These are phyloP conservation scores for Lachancea fermentati DNA, from an alignment of 805 yeast species.

Conservation along the genomic window DNA sequence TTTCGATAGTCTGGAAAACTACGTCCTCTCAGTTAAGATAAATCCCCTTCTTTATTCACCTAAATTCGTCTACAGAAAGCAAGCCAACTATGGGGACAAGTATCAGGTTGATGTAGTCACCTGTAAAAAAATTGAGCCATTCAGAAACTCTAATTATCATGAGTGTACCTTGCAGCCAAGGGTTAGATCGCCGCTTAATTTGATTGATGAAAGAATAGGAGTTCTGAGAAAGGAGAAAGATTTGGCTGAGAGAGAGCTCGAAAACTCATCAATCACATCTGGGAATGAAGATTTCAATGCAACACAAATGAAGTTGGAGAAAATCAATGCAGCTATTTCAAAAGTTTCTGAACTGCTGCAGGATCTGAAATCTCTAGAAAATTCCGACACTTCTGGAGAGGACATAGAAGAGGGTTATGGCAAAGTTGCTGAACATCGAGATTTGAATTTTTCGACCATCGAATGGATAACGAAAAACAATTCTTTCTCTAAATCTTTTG, in stretches of 20 bases:
- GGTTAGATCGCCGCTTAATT: conserved; percentile 17
- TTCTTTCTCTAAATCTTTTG: conserved; percentile 19
- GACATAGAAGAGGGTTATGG: conserved; percentile 3
- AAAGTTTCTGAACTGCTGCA: conserved; percentile 17
- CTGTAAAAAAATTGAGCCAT: conserved; percentile 36
- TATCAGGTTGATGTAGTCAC: conserved; percentile 37
- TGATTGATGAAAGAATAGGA: conserved; percentile 19
- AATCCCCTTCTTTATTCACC: conserved; percentile 65
- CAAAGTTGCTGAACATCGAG: conserved; percentile 41
- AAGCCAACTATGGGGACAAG: conserved; percentile 46
- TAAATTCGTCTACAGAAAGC: conserved; percentile 60
- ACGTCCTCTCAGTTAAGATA: conserved; percentile 41
- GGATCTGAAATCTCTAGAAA: conserved; percentile 17
- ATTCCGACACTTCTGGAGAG: not conserved
- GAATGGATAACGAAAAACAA: conserved; percentile 20
- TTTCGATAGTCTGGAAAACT: conserved; percentile 34
- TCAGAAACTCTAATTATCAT: conserved; percentile 54
- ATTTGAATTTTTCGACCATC: conserved; percentile 29
- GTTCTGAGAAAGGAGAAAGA: conserved; percentile 37
- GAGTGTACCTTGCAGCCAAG: conserved; percentile 44
- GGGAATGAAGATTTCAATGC: conserved; percentile 12
- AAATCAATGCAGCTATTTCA: conserved; percentile 13
- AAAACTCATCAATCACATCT: not conserved
- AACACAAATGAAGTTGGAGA: conserved; percentile 1
- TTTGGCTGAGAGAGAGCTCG: conserved; percentile 12